Evolutionary conservation across 2,329 filamentous ascomycete species (phyloP).

Genomic region (Tolypocladium nubicola): DNA sequence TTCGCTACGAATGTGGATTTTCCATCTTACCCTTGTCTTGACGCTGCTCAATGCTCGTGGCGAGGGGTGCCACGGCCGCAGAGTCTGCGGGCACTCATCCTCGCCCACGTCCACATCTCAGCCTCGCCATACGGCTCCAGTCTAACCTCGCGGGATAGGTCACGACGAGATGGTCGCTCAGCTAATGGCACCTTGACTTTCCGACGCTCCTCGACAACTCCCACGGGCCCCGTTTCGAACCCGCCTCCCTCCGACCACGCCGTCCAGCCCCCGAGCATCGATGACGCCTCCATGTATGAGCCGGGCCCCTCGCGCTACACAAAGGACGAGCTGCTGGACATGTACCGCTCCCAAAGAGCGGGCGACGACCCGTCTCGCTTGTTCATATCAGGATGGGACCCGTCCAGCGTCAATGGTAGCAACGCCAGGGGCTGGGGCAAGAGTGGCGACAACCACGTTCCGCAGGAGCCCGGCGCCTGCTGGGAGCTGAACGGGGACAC

Average conservation of each 20-base stretch:
- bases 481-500: slow-evolving; percentile 69
- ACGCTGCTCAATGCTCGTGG: not conserved
- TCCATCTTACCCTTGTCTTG: slow-evolving; percentile 5
- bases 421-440: slow-evolving; percentile 64
- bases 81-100: not conserved
- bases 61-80: not conserved
- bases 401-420: slow-evolving; percentile 57
- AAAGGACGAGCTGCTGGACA: slow-evolving; percentile 66
- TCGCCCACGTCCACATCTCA: not conserved
- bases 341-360: slow-evolving; percentile 48
- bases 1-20: not conserved
- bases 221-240: slow-evolving; percentile 31
- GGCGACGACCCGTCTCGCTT: slow-evolving; percentile 49
- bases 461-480: slow-evolving; percentile 79
- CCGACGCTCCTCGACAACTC: slow-evolving; percentile 51
- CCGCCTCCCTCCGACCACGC: slow-evolving; percentile 23
- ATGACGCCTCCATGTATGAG: slow-evolving; percentile 21
- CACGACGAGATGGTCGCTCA: slow-evolving; percentile 45
- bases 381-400: slow-evolving; percentile 71
- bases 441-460: slow-evolving; percentile 59
- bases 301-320: slow-evolving; percentile 53
- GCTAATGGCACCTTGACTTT: slow-evolving; percentile 55
- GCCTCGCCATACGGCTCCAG: not conserved
- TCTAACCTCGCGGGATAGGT: slow-evolving; percentile 27
- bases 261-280: slow-evolving; percentile 24